phyloP scores from a whole-genome alignment of 495 filamentous ascomycete species.

The Neurospora sp. region DNA sequence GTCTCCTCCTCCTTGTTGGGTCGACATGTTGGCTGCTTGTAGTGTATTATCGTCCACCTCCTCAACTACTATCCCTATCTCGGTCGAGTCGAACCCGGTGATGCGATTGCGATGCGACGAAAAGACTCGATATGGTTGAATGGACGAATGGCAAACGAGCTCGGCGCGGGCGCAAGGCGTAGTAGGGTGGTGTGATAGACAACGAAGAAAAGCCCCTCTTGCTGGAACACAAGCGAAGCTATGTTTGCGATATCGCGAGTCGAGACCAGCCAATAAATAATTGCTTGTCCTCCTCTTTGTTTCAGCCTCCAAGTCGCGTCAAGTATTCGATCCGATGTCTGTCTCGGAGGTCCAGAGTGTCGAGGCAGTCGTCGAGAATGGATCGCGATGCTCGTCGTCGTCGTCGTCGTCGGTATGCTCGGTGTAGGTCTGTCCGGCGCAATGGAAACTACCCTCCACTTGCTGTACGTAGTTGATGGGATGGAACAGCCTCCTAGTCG shows the following conservation, averaged over 20 bases:
- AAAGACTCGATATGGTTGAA: background rate
- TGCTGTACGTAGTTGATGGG: background rate
- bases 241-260: background rate
- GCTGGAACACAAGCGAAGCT: background rate
- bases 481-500: background rate
- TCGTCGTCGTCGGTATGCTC: background rate
- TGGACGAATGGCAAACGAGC: background rate
- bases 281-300: background rate
- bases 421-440: background rate
- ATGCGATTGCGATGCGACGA: background rate
- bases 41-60: background rate
- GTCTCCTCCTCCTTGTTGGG: slow-evolving; percentile 72
- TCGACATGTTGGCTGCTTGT: slow-evolving; percentile 46
- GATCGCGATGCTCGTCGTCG: background rate
- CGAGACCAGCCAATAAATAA: background rate
- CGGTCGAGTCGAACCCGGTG: background rate
- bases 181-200: background rate
- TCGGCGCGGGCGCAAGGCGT: background rate
- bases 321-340: background rate
- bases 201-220: background rate
- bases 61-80: background rate
- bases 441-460: background rate
- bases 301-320: background rate
- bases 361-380: background rate
- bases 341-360: background rate